phyloP scores from a whole-genome alignment of 768 basidiomycete genomes.

The Tylopilus felleus region DNA sequence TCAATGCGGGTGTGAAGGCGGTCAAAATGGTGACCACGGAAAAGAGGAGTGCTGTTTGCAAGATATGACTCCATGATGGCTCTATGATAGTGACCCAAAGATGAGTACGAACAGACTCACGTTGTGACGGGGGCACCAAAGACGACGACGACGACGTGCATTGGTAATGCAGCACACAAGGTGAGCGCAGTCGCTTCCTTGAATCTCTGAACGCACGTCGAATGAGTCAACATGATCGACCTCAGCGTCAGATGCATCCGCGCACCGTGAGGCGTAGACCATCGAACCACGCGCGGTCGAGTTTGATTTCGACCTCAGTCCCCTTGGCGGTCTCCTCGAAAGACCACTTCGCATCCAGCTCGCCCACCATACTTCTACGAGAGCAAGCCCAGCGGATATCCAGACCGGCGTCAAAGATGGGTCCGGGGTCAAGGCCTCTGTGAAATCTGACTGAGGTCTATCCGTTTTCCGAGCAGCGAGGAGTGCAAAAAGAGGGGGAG shows the following conservation, averaged over 20 bases:
- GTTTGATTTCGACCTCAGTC: conserved; percentile 39
- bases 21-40: conserved; percentile 64
- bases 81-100: neutral
- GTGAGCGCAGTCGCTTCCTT: conserved; percentile 53
- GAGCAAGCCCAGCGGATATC: conserved; percentile 48
- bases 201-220: conserved; percentile 41
- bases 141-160: conserved; percentile 52
- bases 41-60: conserved; percentile 66
- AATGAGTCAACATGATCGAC: conserved; percentile 2
- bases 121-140: conserved; percentile 73
- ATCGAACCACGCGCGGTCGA: conserved; percentile 41
- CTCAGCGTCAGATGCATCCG: conserved; percentile 17
- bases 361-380: conserved; percentile 72
- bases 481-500: conserved; percentile 55
- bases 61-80: conserved; percentile 39
- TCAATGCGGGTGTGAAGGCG: conserved; percentile 65
- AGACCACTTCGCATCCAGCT: conserved; percentile 62
- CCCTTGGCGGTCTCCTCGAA: conserved; percentile 40
- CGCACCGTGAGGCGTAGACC: conserved; percentile 37
- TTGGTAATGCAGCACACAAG: conserved; percentile 40
- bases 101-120: conserved; percentile 34
- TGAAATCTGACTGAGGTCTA: conserved; percentile 67
- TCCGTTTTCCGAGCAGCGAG: conserved; percentile 39
- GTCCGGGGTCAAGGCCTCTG: conserved; percentile 60
- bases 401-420: conserved; percentile 58